Percentiles rank a stretch among this genome's conserved stretches.
phyloP scores from a whole-genome alignment of 306 rosid species.

The Pterocarpus macrocarpus region DNA sequence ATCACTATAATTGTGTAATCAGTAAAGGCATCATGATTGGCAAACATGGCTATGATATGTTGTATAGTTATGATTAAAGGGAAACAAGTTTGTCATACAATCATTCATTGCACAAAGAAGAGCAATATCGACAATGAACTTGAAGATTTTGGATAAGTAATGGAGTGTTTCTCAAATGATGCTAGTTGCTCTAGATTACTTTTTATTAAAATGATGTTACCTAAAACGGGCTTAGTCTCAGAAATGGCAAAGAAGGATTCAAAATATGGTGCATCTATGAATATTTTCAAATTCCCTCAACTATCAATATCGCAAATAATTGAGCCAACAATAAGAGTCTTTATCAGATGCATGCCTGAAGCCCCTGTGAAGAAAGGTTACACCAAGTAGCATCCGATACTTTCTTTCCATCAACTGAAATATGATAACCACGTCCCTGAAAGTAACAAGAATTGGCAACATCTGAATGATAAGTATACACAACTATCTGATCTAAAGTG shows the following conservation, averaged over 20 bases:
- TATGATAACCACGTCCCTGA: slow-evolving; percentile 87
- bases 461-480: slow-evolving; percentile 6
- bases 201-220: neutral
- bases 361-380: slow-evolving; percentile 85
- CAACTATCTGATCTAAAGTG: slow-evolving; percentile 3
- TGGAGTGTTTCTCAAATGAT: slow-evolving; percentile 8
- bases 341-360: slow-evolving; percentile 69
- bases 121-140: neutral
- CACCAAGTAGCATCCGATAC: slow-evolving; percentile 73
- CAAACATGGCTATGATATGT: neutral
- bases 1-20: slow-evolving; percentile 6
- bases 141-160: slow-evolving; percentile 14
- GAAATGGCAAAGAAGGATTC: slow-evolving; percentile 24
- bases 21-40: neutral
- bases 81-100: slow-evolving; percentile 7
- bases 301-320: neutral
- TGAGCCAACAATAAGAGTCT: slow-evolving; percentile 39
- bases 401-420: slow-evolving; percentile 71
- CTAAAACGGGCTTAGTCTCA: neutral
- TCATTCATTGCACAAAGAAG: neutral
- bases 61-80: slow-evolving; percentile 10
- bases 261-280: slow-evolving; percentile 14
- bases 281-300: neutral
- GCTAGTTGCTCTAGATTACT: neutral
- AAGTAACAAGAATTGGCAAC: slow-evolving; percentile 38